phyloP scores from a whole-genome alignment of 1,284 basidiomycete species.

The Inonotus obliquus region DNA sequence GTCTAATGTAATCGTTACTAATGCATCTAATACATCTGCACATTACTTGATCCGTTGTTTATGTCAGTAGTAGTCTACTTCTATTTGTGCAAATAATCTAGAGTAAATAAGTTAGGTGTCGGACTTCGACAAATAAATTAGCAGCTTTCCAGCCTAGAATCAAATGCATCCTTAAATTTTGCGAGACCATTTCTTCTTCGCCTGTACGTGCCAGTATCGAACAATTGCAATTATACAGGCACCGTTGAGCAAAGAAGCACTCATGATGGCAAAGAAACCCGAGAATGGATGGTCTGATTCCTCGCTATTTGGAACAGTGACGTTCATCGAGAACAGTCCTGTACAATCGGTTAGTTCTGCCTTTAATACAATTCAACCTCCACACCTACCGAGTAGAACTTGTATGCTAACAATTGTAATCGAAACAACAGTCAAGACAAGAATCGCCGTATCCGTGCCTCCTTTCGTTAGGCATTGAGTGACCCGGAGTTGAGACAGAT shows the following conservation, averaged over 20 bases:
- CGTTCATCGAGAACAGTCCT: slow-evolving; percentile 67
- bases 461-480: slow-evolving; percentile 57
- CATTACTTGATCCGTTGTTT: neutral
- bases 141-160: neutral
- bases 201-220: slow-evolving; percentile 53
- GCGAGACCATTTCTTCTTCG: slow-evolving; percentile 34
- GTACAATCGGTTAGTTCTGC: slow-evolving; percentile 15
- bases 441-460: slow-evolving; percentile 61
- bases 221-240: slow-evolving; percentile 39
- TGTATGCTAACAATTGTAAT: slow-evolving; percentile 70
- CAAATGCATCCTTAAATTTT: slow-evolving; percentile 6
- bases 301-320: slow-evolving; percentile 38
- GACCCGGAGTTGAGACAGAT: slow-evolving; percentile 73
- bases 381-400: slow-evolving; percentile 51
- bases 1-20: slow-evolving; percentile 4
- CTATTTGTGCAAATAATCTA: slow-evolving; percentile 1
- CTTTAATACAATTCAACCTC: slow-evolving; percentile 22
- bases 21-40: neutral
- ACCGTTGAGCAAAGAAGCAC: slow-evolving; percentile 37
- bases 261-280: slow-evolving; percentile 47
- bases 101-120: slow-evolving; percentile 5
- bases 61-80: neutral
- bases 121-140: neutral
- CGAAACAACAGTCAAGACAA: slow-evolving; percentile 64
- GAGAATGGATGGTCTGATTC: slow-evolving; percentile 27